Evolutionary conservation across 495 filamentous ascomycete species (phyloP).

Genomic region (Aspergillus egyptiacus): DNA sequence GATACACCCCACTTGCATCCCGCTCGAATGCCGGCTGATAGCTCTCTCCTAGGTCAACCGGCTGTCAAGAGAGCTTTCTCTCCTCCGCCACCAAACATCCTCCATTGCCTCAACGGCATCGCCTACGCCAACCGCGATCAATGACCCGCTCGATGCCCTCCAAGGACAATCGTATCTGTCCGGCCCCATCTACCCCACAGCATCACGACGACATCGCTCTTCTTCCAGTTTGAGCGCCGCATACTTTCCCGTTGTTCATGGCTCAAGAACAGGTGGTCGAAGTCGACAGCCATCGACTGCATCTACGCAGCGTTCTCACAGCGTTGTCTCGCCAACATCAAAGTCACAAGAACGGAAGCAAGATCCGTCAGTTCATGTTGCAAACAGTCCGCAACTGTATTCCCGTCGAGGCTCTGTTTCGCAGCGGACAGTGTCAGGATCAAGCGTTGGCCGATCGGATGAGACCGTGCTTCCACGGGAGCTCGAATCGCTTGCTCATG

Average conservation of each 20-base stretch:
- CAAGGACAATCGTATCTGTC: conserved; percentile 44
- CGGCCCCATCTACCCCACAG: conserved; percentile 48
- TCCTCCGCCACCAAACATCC: conserved; percentile 74
- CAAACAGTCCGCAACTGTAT: conserved; percentile 25
- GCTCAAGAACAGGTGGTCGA: conserved; percentile 32
- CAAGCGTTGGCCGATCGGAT: conserved; percentile 48
- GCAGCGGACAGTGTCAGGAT: conserved; percentile 22
- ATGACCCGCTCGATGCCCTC: conserved; percentile 43
- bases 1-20: conserved; percentile 22
- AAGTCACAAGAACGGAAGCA: conserved; percentile 17
- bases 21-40: background rate
- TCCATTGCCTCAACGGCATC: conserved; percentile 78
- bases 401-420: conserved; percentile 30
- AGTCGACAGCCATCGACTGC: conserved; percentile 41
- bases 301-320: conserved; percentile 38
- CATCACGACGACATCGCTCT: conserved; percentile 58
- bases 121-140: conserved; percentile 58
- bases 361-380: conserved; percentile 22
- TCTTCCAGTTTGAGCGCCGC: conserved; percentile 55
- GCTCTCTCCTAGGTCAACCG: conserved; percentile 66
- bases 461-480: conserved; percentile 63
- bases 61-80: conserved; percentile 75
- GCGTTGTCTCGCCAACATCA: conserved; percentile 30
- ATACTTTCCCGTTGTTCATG: conserved; percentile 42
- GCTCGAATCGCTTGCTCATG: conserved; percentile 64